phyloP scores from a whole-genome alignment of 805 yeast genomes.

The Wickerhamomyces bisporus region DNA sequence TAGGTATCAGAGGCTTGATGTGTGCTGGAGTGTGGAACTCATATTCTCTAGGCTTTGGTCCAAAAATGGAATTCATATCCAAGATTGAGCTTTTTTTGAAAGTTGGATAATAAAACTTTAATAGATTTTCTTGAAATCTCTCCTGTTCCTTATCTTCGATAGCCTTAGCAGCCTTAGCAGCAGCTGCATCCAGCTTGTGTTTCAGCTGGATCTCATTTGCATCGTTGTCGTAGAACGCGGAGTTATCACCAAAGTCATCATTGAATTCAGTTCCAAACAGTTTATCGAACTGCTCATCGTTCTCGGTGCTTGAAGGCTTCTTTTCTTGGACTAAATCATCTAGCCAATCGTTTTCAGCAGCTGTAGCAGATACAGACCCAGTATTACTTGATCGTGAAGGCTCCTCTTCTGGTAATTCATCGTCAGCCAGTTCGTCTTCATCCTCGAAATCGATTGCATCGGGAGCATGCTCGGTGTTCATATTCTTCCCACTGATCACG shows the following conservation, averaged over 20 bases:
- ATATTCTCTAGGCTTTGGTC: constrained; percentile 54
- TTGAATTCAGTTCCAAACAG: constrained; percentile 27
- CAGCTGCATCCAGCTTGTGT: constrained; percentile 3
- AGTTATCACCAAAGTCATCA: constrained; percentile 14
- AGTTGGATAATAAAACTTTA: constrained; percentile 55
- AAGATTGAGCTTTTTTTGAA: constrained; percentile 51
- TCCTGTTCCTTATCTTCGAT: constrained; percentile 22
- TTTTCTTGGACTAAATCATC: constrained; percentile 34
- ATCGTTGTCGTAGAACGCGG: constrained; percentile 18
- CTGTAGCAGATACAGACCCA: constrained; percentile 27
- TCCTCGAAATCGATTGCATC: constrained; percentile 94
- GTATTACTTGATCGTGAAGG: constrained; percentile 7
- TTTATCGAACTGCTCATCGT: constrained; percentile 18
- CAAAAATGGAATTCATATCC: constrained; percentile 61
- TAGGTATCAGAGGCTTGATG: constrained; percentile 42
- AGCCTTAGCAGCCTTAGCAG: constrained; percentile 3
- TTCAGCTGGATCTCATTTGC: neutral
- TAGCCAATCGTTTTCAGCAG: constrained; percentile 32
- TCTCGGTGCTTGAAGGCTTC: constrained; percentile 9
- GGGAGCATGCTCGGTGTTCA: constrained; percentile 63
- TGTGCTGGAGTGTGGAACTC: constrained; percentile 36
- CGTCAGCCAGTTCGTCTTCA: constrained; percentile 92
- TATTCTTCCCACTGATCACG: constrained; percentile 11
- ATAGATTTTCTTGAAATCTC: constrained; percentile 25
- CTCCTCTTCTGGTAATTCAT: constrained; percentile 45